Evolutionary conservation across 768 basidiomycete species (phyloP), one percentile per base, ranked within the genome.

Genomic region (Clitopilus passeckerianus): DNA sequence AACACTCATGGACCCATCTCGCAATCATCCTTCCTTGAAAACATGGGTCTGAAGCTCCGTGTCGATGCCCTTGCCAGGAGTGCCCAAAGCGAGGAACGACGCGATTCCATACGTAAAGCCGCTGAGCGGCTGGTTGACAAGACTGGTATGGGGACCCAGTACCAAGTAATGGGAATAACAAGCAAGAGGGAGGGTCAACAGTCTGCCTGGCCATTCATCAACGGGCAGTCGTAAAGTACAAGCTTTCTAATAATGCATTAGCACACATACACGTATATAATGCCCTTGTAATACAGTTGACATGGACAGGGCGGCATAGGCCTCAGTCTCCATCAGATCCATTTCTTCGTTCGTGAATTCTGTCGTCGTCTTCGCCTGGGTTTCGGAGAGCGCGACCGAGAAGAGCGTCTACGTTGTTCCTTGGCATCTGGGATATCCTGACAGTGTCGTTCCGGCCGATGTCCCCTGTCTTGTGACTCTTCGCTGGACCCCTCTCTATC

Each of bases 111-210:
- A 52, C 74, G 74, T 22, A 74, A 78, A 23, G 87, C 85, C 0
- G 90, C 86, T 22, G 71, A 79, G 58, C 73, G 95, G 61, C 75
- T 98, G n/a, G 82, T 93, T 16, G 91, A 97, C 70, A 78, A 77
- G 1, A 74, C 75, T 10, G 86, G 93, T 18, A 98, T 98, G 96
- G 96, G 97, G 0, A 77, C 71, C 37, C 84, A 96, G 75, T 98
- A 98, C 68, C 80, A 87, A 71, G 80, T 98, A 16, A 73, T 98
- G 70, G 94, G 86, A 8, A 69, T 84, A 34, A 74, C 76, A 18
- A 71, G 66, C 58, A 24, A 37, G 54, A n/a, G 57, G 43, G 53
- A 34, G 18, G 33, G 54, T 43, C 1, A 58, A 43, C 24, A 53
- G 34, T 4, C 60, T 52, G 30, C 68, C 9, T 79, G 75, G 72